A percentile compares a stretch with the other conserved stretches of the same genome.
phyloP scores from a whole-genome alignment of 495 filamentous ascomycete genomes.

The Talaromyces ruber region DNA sequence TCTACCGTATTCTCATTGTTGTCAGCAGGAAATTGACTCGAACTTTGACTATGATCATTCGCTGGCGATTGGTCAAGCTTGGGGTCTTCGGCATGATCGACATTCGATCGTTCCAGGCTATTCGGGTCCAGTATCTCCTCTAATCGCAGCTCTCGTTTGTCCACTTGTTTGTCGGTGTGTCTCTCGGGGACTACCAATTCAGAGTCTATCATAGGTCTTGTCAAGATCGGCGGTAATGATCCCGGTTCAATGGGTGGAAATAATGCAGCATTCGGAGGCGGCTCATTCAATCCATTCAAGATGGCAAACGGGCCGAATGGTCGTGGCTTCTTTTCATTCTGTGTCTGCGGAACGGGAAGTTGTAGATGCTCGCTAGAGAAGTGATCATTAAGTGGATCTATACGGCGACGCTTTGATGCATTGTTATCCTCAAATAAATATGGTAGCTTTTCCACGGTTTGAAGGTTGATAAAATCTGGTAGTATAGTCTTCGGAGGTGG shows the following conservation, averaged over 20 bases:
- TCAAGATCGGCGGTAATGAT: constrained; percentile 33
- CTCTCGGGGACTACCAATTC: constrained; percentile 18
- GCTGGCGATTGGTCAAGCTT: neutral
- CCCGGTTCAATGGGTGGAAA: constrained; percentile 63
- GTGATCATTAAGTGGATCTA: constrained; percentile 34
- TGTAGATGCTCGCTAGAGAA: constrained; percentile 41
- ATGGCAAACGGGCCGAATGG: constrained; percentile 52
- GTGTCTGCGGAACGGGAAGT: constrained; percentile 37
- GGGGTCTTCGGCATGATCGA: constrained; percentile 5
- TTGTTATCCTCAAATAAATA: constrained; percentile 36
- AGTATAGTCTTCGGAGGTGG: constrained; percentile 34
- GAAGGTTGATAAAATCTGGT: constrained; percentile 39
- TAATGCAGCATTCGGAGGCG: constrained; percentile 62
- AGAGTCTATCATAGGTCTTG: constrained; percentile 23
- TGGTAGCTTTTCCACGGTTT: constrained; percentile 35
- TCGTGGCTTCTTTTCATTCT: constrained; percentile 37
- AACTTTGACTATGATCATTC: neutral
- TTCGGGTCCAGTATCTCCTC: constrained; percentile 29
- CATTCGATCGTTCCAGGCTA: constrained; percentile 11
- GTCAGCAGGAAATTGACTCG: neutral
- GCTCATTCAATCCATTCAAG: constrained; percentile 67
- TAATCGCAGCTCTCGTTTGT: constrained; percentile 27
- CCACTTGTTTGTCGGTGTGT: constrained; percentile 19
- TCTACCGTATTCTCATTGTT: neutral
- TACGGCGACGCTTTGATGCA: constrained; percentile 30